Conservation (phyloP, 129 eudicot species). For the Solidago caesia region DNA sequence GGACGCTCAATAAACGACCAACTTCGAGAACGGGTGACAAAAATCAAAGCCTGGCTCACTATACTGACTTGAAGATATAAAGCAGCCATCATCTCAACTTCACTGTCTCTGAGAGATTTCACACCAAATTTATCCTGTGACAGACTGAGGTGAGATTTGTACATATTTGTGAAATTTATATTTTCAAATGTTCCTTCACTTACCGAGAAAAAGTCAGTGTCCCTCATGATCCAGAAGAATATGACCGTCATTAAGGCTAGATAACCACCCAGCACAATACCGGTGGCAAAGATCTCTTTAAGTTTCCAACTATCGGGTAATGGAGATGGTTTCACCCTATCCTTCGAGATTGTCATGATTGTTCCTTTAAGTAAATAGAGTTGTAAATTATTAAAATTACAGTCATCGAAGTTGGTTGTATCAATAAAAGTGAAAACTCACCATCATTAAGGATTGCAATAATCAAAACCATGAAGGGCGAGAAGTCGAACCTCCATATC, state of each 20-base stretch:
- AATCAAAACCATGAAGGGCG: conserved; percentile 98
- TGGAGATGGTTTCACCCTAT: conserved; percentile 95
- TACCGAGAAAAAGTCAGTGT: conserved; percentile 86
- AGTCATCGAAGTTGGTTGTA: neutral
- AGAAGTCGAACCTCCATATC: conserved; percentile 94
- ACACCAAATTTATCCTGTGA: conserved; percentile 72
- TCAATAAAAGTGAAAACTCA: conserved; percentile 28
- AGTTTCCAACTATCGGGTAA: conserved; percentile 96
- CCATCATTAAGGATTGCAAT: conserved; percentile 95
- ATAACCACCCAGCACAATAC: conserved; percentile 89
- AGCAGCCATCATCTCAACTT: conserved; percentile 88
- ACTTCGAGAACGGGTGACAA: conserved; percentile 90
- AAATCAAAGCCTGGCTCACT: conserved; percentile 90
- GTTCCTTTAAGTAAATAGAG: conserved; percentile 50
- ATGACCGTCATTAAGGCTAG: conserved; percentile 90
- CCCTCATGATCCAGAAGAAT: conserved; percentile 89
- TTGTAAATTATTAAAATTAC: neutral
- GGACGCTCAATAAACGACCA: conserved; percentile 96
- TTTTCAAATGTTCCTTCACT: neutral
- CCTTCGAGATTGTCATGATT: conserved; percentile 98
- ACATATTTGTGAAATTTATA: neutral
- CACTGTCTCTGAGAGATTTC: conserved; percentile 47
- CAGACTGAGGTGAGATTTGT: conserved; percentile 1
- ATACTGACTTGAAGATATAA: conserved; percentile 95
- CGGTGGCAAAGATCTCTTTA: conserved; percentile 95